Percentiles rank a stretch among this genome's conserved stretches.
phyloP scores from a whole-genome alignment of 345 rosid species.

The Limnanthes douglasii region DNA sequence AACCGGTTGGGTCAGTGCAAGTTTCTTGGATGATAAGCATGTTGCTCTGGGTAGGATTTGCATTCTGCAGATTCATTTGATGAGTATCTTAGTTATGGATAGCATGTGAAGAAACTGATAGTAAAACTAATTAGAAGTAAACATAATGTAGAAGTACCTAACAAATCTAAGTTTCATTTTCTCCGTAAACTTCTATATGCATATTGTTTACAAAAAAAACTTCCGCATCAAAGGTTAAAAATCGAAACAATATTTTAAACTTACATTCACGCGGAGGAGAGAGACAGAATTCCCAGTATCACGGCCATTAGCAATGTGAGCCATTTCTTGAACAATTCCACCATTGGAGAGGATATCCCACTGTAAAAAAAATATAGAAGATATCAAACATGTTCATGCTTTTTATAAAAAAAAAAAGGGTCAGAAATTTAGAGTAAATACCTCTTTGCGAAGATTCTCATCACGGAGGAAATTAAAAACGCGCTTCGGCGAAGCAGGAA shows the following conservation, averaged over 20 bases:
- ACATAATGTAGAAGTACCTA: too few relatives aligned
- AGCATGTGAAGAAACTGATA: too few relatives aligned
- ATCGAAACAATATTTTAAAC: constrained; percentile 1
- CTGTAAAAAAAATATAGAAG: constrained; percentile 23
- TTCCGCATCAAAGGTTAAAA: too few relatives aligned
- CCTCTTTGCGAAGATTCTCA: constrained; percentile 57
- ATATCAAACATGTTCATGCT: background rate
- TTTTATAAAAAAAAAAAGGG: background rate
- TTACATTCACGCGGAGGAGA: constrained; percentile 52
- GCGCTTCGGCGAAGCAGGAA: constrained; percentile 47
- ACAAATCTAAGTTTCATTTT: too few relatives aligned
- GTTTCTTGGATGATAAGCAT: constrained; percentile 59
- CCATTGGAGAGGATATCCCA: constrained; percentile 84
- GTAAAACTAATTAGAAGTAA: too few relatives aligned
- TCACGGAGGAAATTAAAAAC: constrained; percentile 80
- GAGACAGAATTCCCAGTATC: constrained; percentile 76
- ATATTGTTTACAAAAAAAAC: background rate
- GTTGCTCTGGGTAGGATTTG: constrained; percentile 27
- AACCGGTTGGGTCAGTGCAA: constrained; percentile 32
- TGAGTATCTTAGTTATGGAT: background rate
- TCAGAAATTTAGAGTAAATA: constrained; percentile 13
- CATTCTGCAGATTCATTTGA: constrained; percentile 16
- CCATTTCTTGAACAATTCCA: constrained; percentile 54
- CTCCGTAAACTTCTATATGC: background rate
- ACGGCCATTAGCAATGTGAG: constrained; percentile 74